Percentiles rank a stretch among this genome's conserved stretches.
Conservation (phyloP, 1,284 basidiomycete species). For the Trametes pubescens region DNA sequence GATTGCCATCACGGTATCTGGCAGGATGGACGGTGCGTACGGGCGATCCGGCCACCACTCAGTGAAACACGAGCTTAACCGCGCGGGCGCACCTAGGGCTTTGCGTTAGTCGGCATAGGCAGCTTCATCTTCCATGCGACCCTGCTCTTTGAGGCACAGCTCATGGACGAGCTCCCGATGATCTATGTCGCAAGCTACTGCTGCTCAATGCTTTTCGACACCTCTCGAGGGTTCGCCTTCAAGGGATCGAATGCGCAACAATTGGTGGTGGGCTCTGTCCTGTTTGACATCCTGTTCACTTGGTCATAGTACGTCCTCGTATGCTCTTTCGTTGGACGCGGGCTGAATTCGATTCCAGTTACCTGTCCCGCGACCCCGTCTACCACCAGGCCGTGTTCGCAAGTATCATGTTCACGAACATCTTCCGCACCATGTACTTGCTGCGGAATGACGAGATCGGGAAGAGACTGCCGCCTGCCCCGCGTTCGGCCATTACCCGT, state of each 20-base stretch:
- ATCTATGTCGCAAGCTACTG: constrained; percentile 66
- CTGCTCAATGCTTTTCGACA: constrained; percentile 64
- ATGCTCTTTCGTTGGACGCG: neutral
- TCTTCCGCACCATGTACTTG: constrained; percentile 58
- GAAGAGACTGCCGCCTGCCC: constrained; percentile 51
- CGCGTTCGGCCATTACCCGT: constrained; percentile 49
- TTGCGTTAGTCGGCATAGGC: constrained; percentile 67
- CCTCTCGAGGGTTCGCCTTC: constrained; percentile 57
- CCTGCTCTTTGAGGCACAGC: constrained; percentile 70
- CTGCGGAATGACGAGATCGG: constrained; percentile 53
- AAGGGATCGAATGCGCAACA: constrained; percentile 45
- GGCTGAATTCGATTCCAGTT: constrained; percentile 43
- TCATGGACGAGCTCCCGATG: constrained; percentile 78
- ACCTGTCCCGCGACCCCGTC: constrained; percentile 66
- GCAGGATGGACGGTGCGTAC: constrained; percentile 58
- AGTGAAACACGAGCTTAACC: neutral
- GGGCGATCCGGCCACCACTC: neutral
- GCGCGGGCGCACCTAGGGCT: constrained; percentile 49
- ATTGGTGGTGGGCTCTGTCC: constrained; percentile 51
- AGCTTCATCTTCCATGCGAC: constrained; percentile 77
- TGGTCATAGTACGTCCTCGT: constrained; percentile 64
- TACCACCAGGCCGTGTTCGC: constrained; percentile 75
- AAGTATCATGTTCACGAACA: constrained; percentile 53
- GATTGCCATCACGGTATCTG: constrained; percentile 59
- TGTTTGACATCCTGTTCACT: constrained; percentile 65